Evolutionary conservation across 2,329 filamentous ascomycete genomes (phyloP).

Genomic region (Clarireedia sp.): DNA sequence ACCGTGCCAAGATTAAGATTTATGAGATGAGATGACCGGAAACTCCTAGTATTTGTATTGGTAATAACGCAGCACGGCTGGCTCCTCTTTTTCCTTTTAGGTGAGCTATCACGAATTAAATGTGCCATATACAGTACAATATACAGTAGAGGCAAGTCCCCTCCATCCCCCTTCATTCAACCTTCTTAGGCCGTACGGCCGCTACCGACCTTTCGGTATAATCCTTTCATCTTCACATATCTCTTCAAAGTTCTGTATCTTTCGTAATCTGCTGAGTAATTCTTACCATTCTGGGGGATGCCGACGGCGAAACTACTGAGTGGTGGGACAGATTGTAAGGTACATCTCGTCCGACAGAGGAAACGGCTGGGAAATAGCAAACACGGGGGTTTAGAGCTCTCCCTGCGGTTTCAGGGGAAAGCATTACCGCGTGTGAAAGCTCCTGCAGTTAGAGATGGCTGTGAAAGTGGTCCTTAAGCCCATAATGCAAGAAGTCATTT

Average conservation of each 20-base stretch:
- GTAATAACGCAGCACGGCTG: background rate
- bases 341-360: no score
- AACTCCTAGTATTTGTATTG: background rate
- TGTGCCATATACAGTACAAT: background rate
- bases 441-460: no score
- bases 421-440: no score
- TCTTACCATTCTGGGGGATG: background rate
- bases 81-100: background rate
- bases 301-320: background rate
- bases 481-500: no score
- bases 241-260: no score
- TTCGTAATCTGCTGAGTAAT: background rate
- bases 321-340: no score
- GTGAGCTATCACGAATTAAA: background rate
- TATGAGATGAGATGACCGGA: no score
- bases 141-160: background rate
- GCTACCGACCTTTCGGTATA: background rate
- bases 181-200: background rate
- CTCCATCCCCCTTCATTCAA: background rate
- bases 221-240: background rate
- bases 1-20: no score
- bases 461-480: no score
- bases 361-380: no score
- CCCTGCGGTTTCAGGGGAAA: no score
- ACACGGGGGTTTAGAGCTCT: no score